Evolutionary conservation across 164 flowering plant genomes (phyloP), one percentile per base, ranked within the genome.

Genomic region (Liriodendron chinense): DNA sequence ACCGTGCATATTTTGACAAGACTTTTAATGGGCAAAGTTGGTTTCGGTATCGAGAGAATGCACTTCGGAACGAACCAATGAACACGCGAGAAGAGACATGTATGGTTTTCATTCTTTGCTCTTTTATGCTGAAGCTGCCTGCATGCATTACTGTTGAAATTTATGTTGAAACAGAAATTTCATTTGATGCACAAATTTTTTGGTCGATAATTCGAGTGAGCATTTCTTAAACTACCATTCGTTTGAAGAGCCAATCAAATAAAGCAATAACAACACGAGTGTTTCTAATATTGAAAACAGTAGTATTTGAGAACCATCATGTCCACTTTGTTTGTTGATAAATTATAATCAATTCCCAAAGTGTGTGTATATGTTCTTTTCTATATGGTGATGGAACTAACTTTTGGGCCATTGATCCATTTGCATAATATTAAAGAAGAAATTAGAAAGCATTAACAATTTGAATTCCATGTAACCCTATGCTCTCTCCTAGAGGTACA

Each of bases 31-130:
- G 98, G 47, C 96, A 94, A 84, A 92, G 98, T 79, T 96, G 98
- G 99, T 94, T 96, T 79, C 87, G 98, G 49, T 96, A 96, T 78
- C 85, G 98, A 84, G 99, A 96, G 78, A 84, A 85, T 82, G 99
- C 97, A 24, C 82, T 96, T 71, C 94, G 95, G 68, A 89, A 81
- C 80, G 99, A 96, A 77, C 98, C 95, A 72, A 96, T 96, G 99
- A 92, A 90, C 73, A 92, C 89, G 14, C 82, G 97, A 78, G 90
- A 89, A 83, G 94, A 96, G 82, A 95, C 98, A 75, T 95, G 98
- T 95, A 86, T 73, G 85, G 13, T 22, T 71, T 66, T 25, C 73
- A 21, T 69, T 66, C 67, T 47, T 43, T 74, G 47, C 12, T 75
- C n/a, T 8, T 57, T 47, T 75, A 47, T 68, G 23, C 65, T 43